These are phyloP conservation scores for Penicillium argentinense DNA, from an alignment of 495 filamentous ascomycete species.

Conservation along the genomic window DNA sequence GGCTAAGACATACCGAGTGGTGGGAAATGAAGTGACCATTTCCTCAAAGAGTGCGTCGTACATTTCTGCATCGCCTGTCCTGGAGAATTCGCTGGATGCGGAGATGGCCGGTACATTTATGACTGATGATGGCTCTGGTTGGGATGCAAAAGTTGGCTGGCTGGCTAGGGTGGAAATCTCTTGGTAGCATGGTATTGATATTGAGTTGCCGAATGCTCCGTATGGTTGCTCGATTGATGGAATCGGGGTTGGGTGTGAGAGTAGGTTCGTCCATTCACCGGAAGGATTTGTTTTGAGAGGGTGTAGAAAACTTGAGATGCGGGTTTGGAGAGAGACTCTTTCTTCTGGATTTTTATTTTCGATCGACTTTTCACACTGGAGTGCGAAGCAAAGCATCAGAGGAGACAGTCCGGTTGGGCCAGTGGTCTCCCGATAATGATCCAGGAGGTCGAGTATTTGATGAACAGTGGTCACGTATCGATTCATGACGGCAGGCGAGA, in stretches of 20 bases:
- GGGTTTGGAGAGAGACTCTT: neutral
- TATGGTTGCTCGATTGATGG: neutral
- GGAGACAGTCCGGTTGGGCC: constrained; percentile 12
- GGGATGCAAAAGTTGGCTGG: neutral
- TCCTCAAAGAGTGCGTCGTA: constrained; percentile 26
- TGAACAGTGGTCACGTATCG: constrained; percentile 4
- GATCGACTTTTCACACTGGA: constrained; percentile 16
- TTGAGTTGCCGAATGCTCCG: neutral
- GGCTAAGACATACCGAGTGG: constrained; percentile 9
- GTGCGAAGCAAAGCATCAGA: constrained; percentile 18
- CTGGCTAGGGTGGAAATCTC: neutral
- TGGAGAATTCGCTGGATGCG: neutral
- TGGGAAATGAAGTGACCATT: constrained; percentile 19
- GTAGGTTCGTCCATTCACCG: neutral
- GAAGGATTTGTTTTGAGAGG: neutral
- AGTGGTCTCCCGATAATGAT: constrained; percentile 15
- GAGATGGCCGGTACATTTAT: neutral
- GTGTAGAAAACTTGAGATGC: neutral
- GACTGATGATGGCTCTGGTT: neutral
- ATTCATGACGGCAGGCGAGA: constrained; percentile 1
- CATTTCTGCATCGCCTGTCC: constrained; percentile 9
- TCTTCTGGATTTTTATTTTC: neutral
- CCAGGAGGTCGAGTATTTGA: constrained; percentile 15
- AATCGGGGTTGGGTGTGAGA: neutral
- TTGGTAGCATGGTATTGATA: neutral